phyloP scores from a whole-genome alignment of 2,329 filamentous ascomycete species.

The Pseudophaeomoniella oleicola region DNA sequence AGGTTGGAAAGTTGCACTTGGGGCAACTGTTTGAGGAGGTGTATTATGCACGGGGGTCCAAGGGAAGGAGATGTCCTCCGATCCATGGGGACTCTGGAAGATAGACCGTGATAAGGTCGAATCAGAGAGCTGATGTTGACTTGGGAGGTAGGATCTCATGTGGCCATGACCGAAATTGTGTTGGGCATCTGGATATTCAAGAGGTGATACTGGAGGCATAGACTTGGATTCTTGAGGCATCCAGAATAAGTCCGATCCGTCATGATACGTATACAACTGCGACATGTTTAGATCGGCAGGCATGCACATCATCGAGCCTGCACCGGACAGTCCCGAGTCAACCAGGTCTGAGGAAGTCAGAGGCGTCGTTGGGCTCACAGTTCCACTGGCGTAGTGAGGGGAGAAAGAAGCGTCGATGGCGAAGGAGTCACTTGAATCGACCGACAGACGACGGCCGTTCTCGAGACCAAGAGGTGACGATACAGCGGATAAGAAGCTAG shows the following conservation, averaged over 20 bases:
- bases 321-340: background rate
- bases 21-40: conserved; percentile 10
- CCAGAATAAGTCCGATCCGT: background rate
- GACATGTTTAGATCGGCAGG: background rate
- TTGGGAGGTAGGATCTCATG: background rate
- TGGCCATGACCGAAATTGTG: background rate
- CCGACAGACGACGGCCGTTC: background rate
- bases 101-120: background rate
- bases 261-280: background rate
- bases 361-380: background rate
- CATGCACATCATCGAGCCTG: background rate
- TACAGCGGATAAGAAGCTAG: background rate
- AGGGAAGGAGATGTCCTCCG: background rate
- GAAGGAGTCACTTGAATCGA: background rate
- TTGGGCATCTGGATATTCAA: background rate
- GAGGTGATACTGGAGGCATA: background rate
- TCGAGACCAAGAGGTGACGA: background rate
- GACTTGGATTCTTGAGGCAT: background rate
- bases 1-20: conserved; percentile 10
- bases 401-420: background rate
- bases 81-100: background rate
- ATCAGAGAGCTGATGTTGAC: background rate
- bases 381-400: background rate
- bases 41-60: conserved; percentile 1
- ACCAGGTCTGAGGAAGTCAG: background rate